phyloP scores from a whole-genome alignment of 768 basidiomycete species.

The Termitomyces sp. region DNA sequence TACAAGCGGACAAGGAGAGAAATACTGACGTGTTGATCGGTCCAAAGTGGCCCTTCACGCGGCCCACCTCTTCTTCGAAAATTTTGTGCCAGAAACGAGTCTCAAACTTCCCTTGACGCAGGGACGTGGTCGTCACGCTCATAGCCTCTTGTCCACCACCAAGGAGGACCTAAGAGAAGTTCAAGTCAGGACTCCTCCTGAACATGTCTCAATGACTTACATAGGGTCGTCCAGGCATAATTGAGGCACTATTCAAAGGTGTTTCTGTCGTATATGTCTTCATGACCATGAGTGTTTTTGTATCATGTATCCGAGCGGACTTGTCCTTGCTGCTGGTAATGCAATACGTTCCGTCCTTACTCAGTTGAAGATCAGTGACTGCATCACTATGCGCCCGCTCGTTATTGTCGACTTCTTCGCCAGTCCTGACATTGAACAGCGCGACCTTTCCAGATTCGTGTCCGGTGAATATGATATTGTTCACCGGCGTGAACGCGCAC shows the following conservation, averaged over 20 bases:
- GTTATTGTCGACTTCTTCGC: constrained; percentile 78
- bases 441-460: constrained; percentile 97
- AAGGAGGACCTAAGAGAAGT: constrained; percentile 58
- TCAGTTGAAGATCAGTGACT: constrained; percentile 91
- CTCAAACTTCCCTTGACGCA: constrained; percentile 96
- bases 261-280: constrained; percentile 94
- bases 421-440: constrained; percentile 82
- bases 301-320: constrained; percentile 88
- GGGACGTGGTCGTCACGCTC: constrained; percentile 92
- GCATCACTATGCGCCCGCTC: constrained; percentile 84
- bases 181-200: background rate
- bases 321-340: constrained; percentile 97
- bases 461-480: constrained; percentile 81
- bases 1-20: background rate
- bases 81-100: constrained; percentile 97
- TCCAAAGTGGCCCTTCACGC: constrained; percentile 97
- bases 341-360: constrained; percentile 89
- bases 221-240: constrained; percentile 82
- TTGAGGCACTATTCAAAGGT: constrained; percentile 89
- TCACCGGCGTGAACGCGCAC: constrained; percentile 80
- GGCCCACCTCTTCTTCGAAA: constrained; percentile 94
- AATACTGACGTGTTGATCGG: constrained; percentile 87
- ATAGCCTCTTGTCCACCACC: constrained; percentile 99
- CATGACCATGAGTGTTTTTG: constrained; percentile 81
- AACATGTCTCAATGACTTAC: constrained; percentile 32